phyloP scores from a whole-genome alignment of 2,329 filamentous ascomycete species.

The Dothistroma pini region DNA sequence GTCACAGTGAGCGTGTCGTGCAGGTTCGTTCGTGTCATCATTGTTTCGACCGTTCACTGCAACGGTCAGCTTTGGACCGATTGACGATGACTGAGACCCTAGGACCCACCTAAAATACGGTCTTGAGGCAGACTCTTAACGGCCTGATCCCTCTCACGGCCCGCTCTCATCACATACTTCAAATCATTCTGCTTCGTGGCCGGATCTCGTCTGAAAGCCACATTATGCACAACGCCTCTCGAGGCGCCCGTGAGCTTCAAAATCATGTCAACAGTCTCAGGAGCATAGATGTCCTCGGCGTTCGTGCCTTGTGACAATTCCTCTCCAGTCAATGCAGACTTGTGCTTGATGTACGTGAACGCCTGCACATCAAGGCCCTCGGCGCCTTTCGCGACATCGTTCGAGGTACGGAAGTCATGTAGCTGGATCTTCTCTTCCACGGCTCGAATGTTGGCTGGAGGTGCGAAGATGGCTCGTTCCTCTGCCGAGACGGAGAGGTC shows the following conservation, averaged over 20 bases:
- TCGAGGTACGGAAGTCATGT: slow-evolving; percentile 15
- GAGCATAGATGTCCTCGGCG: slow-evolving; percentile 14
- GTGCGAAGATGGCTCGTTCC: slow-evolving; percentile 16
- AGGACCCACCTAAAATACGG: slow-evolving; percentile 10
- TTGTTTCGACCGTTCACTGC: slow-evolving; percentile 16
- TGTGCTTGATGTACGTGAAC: slow-evolving; percentile 18
- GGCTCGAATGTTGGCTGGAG: slow-evolving; percentile 13
- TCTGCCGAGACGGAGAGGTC: slow-evolving; percentile 15
- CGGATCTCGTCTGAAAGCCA: slow-evolving; percentile 13
- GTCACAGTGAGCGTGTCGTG: slow-evolving; percentile 20
- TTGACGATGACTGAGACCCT: background rate
- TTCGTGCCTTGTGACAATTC: slow-evolving; percentile 15
- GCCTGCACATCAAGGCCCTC: slow-evolving; percentile 17
- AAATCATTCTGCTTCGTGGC: slow-evolving; percentile 13
- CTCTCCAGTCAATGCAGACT: slow-evolving; percentile 7
- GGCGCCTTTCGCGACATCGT: slow-evolving; percentile 12
- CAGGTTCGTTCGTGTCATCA: slow-evolving; percentile 10
- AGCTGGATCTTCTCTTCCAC: slow-evolving; percentile 12
- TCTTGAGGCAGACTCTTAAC: slow-evolving; percentile 14
- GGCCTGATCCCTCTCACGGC: slow-evolving; percentile 11
- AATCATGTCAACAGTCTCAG: slow-evolving; percentile 14
- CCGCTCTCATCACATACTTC: slow-evolving; percentile 7
- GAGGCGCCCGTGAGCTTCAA: slow-evolving; percentile 19
- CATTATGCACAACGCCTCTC: slow-evolving; percentile 12
- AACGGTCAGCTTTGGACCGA: background rate